These are phyloP conservation scores for Globisporangium polare DNA, from an alignment of 352 stramenopile species.

Conservation along the genomic window DNA sequence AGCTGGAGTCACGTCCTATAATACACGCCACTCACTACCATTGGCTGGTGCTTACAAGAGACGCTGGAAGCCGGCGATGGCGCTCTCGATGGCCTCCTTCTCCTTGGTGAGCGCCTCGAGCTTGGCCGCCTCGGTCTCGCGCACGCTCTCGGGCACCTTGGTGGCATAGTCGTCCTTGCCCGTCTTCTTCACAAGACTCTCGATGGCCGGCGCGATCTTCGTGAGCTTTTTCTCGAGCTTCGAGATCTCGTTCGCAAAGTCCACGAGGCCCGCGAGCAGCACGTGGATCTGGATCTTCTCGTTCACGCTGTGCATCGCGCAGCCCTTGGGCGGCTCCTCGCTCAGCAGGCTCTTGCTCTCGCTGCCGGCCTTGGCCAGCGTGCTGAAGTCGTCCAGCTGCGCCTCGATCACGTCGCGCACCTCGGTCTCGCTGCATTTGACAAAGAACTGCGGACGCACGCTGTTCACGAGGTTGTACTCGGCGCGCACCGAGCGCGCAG, in stretches of 20 bases:
- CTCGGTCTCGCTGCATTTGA: conserved; percentile 86
- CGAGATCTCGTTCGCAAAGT: conserved; percentile 87
- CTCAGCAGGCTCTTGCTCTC: conserved; percentile 87
- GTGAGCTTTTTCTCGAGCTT: conserved; percentile 89
- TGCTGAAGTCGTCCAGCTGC: conserved; percentile 94
- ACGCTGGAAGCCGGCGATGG: conserved; percentile 76
- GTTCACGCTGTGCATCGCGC: conserved; percentile 94
- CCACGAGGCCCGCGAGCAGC: conserved; percentile 75
- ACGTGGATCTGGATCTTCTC: conserved; percentile 91
- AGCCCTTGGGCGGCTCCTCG: conserved; percentile 78
- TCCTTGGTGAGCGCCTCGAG: conserved; percentile 79
- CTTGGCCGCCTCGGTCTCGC: conserved; percentile 74
- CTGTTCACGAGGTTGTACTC: conserved; percentile 84
- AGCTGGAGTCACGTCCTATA: not conserved
- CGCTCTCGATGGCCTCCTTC: conserved; percentile 69
- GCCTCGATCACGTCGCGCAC: conserved; percentile 67
- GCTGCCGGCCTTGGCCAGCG: conserved; percentile 88
- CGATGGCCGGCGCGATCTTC: conserved; percentile 73
- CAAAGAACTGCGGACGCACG: conserved; percentile 77
- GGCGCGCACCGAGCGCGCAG: conserved; percentile 91
- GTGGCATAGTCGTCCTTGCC: conserved; percentile 69
- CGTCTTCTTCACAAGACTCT: conserved; percentile 80
- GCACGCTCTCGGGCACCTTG: conserved; percentile 79
- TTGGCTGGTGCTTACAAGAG: conserved; percentile 41
- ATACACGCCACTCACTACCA: not conserved